Evolutionary conservation across 2,329 filamentous ascomycete genomes (phyloP).

Genomic region (Periconia sp.): DNA sequence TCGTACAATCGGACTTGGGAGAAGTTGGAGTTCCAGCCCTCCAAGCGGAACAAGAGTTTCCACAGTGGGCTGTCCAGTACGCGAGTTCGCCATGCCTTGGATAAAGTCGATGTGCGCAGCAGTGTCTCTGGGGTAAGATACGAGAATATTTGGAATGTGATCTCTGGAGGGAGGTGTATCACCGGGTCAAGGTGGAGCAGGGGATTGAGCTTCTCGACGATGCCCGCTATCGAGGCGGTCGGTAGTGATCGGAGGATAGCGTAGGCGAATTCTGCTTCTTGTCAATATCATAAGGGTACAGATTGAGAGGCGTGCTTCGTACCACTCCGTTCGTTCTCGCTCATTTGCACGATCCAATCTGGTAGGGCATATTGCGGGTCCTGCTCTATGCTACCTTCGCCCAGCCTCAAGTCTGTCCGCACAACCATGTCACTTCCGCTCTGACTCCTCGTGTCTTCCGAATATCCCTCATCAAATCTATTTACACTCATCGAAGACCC

Average conservation of each 20-base stretch:
- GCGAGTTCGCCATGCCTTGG: conserved; percentile 79
- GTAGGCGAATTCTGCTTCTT: conserved; percentile 75
- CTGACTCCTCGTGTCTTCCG: conserved; percentile 70
- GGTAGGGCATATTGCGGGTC: conserved; percentile 52
- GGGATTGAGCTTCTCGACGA: conserved; percentile 80
- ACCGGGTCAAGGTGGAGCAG: conserved; percentile 94
- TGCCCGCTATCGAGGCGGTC: conserved; percentile 77
- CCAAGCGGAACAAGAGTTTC: conserved; percentile 79
- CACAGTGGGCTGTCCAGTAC: conserved; percentile 85
- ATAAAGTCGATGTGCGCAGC: conserved; percentile 78
- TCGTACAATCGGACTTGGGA: conserved; percentile 72
- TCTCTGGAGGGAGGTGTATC: conserved; percentile 81
- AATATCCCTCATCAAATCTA: conserved; percentile 82
- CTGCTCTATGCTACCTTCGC: conserved; percentile 41
- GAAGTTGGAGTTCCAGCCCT: conserved; percentile 81
- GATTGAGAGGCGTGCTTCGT: too few relatives aligned
- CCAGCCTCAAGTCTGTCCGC: conserved; percentile 41
- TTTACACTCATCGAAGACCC: conserved; percentile 44
- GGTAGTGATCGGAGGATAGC: conserved; percentile 77
- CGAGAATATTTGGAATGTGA: conserved; percentile 86
- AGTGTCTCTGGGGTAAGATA: conserved; percentile 84
- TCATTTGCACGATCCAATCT: conserved; percentile 61
- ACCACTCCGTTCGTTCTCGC: conserved; percentile 63
- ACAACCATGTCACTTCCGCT: conserved; percentile 50
- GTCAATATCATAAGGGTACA: neutral